Conservation (phyloP, 805 yeast genomes). For the Nakazawaea wickerhamii region DNA sequence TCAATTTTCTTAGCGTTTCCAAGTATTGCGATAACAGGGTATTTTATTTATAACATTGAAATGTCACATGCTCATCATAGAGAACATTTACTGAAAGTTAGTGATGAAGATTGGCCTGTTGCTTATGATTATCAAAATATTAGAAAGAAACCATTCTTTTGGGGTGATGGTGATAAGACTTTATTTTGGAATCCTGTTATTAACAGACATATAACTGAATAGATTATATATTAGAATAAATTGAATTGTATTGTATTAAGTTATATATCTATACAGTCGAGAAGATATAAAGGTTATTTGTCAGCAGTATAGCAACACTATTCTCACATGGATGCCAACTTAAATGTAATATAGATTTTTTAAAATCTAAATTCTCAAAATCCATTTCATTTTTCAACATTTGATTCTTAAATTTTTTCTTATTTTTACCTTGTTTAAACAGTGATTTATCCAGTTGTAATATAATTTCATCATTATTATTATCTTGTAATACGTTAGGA, state of each 20-base stretch:
- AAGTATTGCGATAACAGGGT: constrained; percentile 66
- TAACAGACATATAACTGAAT: constrained; percentile 70
- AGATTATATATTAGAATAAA: constrained; percentile 9
- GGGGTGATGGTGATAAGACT: constrained; percentile 99
- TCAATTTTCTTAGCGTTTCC: constrained; percentile 79
- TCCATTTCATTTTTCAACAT: constrained; percentile 62
- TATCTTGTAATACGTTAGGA: constrained; percentile 63
- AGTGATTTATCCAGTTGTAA: constrained; percentile 98
- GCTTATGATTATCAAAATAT: constrained; percentile 90
- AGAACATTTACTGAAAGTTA: constrained; percentile 61
- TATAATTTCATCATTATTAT: constrained; percentile 56
- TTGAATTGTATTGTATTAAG: neutral
- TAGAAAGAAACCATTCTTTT: constrained; percentile 84
- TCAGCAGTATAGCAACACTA: constrained; percentile 96
- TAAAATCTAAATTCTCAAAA: constrained; percentile 81
- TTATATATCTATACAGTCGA: constrained; percentile 43
- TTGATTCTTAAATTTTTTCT: constrained; percentile 28
- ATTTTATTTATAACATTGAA: constrained; percentile 79
- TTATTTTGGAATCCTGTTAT: constrained; percentile 91
- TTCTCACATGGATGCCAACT: constrained; percentile 99
- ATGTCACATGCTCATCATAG: constrained; percentile 88
- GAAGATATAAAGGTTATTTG: constrained; percentile 86
- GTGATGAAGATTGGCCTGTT: constrained; percentile 90
- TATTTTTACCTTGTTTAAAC: constrained; percentile 67
- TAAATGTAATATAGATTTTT: constrained; percentile 87